phyloP scores from a whole-genome alignment of 2,329 filamentous ascomycete species.

The Fusarium concolor region DNA sequence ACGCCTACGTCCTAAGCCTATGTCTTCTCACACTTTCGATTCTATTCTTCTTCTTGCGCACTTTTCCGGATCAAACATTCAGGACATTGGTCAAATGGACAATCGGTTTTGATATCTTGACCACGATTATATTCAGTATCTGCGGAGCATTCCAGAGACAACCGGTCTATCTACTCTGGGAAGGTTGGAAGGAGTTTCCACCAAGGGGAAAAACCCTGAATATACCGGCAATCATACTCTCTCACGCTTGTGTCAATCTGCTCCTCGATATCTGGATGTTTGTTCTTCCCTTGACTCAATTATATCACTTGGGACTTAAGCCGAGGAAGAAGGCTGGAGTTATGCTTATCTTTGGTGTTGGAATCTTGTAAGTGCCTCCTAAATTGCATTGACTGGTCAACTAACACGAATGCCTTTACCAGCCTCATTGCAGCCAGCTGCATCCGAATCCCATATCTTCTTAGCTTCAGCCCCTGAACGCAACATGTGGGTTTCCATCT shows the following conservation, averaged over 20 bases:
- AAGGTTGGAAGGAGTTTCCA: not conserved
- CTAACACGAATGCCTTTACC: not conserved
- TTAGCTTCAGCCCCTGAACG: not conserved
- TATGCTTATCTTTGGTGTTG: constrained; percentile 4
- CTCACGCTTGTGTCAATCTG: not conserved
- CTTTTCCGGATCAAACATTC: not conserved
- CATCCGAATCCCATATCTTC: not conserved
- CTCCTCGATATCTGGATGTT: constrained; percentile 18
- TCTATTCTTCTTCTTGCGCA: constrained; percentile 6
- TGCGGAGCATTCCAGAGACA: not conserved
- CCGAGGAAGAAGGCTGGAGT: not conserved
- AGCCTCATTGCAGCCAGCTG: constrained; percentile 18
- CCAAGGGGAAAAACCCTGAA: not conserved
- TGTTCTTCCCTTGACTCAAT: not conserved
- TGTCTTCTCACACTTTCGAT: constrained; percentile 15
- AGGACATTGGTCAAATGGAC: not conserved
- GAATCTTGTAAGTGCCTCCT: not conserved
- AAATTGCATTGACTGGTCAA: rapidly evolving
- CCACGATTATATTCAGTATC: not conserved
- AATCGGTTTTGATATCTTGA: not conserved
- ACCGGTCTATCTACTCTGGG: not conserved
- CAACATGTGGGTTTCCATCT: not conserved
- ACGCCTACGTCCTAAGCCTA: not conserved
- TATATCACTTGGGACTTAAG: not conserved
- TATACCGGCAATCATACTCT: not conserved